Evolutionary conservation across 768 basidiomycete genomes (phyloP).

Genomic region (Termitomyces sp.): DNA sequence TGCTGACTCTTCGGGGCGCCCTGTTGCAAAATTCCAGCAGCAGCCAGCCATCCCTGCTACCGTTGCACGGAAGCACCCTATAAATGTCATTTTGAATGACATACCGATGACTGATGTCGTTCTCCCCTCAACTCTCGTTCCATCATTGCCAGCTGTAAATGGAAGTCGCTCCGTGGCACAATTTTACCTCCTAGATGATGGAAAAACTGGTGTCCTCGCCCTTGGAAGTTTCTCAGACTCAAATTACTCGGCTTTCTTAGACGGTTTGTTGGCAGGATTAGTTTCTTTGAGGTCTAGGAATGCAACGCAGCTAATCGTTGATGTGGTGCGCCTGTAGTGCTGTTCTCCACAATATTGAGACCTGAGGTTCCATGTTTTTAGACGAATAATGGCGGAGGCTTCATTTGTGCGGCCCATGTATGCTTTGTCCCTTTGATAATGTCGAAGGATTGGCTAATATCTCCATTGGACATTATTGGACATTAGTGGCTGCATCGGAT

Average conservation of each 20-base stretch:
- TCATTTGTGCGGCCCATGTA: constrained; percentile 57
- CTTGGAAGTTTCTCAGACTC: constrained; percentile 52
- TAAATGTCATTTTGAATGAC: constrained; percentile 46
- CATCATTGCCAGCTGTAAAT: constrained; percentile 28
- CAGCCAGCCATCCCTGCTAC: constrained; percentile 26
- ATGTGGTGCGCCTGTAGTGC: constrained; percentile 38
- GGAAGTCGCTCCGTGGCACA: constrained; percentile 47
- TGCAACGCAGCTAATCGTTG: constrained; percentile 49
- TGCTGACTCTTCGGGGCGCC: constrained; percentile 11
- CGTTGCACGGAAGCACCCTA: constrained; percentile 28
- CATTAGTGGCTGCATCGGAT: constrained; percentile 41
- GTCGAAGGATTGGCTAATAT: neutral
- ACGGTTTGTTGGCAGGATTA: constrained; percentile 40
- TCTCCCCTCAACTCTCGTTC: constrained; percentile 34
- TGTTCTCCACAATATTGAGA: neutral
- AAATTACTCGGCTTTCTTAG: constrained; percentile 34
- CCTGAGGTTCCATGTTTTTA: constrained; percentile 8
- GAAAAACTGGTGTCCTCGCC: constrained; percentile 48
- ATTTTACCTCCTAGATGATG: constrained; percentile 49
- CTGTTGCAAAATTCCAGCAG: constrained; percentile 33
- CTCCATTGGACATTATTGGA: neutral
- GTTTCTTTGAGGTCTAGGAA: constrained; percentile 39
- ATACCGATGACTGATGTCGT: constrained; percentile 37
- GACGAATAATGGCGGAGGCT: constrained; percentile 49
- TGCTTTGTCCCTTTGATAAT: constrained; percentile 13